Conservation (phyloP, 257 asterid species). For the Cruciata laevipes region DNA sequence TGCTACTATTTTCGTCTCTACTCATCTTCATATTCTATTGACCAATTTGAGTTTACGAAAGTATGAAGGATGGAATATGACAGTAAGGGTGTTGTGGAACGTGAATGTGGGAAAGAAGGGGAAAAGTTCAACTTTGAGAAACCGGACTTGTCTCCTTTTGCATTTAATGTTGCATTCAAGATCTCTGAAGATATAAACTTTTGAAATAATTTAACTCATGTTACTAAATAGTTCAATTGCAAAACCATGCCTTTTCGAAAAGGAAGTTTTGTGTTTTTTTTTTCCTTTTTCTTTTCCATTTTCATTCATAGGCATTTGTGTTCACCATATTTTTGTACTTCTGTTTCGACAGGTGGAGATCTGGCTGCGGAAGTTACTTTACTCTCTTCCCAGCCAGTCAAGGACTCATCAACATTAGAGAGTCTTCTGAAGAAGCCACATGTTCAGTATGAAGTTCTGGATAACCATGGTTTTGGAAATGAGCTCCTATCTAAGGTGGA, state of each 20-base stretch:
- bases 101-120: too few relatives aligned
- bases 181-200: background rate
- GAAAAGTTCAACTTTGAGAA: constrained; percentile 2
- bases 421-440: constrained; percentile 96
- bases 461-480: constrained; percentile 91
- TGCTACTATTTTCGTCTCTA: background rate
- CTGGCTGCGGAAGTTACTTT: constrained; percentile 63
- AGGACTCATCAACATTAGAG: constrained; percentile 73
- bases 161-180: background rate
- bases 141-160: too few relatives aligned
- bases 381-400: constrained; percentile 80
- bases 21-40: background rate
- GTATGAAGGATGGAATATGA: background rate
- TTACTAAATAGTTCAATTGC: background rate
- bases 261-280: background rate
- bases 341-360: constrained; percentile 54
- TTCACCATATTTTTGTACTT: background rate
- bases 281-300: background rate
- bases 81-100: background rate
- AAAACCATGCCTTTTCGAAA: background rate
- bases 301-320: background rate
- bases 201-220: background rate
- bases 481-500: constrained; percentile 58
- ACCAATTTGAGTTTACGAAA: background rate
- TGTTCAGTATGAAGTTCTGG: constrained; percentile 61